Conservation (phyloP, 441 rosid genomes). For the Adansonia madagascariensis region DNA sequence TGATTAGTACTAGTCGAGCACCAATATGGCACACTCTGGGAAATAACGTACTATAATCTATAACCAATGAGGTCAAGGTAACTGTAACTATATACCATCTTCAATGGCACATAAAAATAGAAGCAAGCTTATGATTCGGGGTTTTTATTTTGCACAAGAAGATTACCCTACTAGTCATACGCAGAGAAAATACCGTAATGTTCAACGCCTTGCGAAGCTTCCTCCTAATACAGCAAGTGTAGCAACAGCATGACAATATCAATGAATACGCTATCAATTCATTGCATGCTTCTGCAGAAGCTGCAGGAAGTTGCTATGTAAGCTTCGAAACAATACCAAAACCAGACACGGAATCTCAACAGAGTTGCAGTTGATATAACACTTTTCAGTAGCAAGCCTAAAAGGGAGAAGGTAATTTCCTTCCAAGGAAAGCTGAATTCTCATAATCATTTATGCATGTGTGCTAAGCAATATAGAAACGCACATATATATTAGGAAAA, state of each 20-base stretch:
- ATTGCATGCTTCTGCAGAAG: slow-evolving; percentile 77
- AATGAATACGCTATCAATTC: slow-evolving; percentile 87
- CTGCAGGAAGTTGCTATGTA: slow-evolving; percentile 40
- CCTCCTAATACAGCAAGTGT: slow-evolving; percentile 81
- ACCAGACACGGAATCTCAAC: slow-evolving; percentile 14
- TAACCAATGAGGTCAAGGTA: background rate
- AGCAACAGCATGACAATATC: slow-evolving; percentile 91
- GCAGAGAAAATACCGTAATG: slow-evolving; percentile 58
- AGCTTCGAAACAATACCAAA: slow-evolving; percentile 30
- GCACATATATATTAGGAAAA: background rate
- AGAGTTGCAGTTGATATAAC: background rate
- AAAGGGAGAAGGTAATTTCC: background rate
- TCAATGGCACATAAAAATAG: background rate
- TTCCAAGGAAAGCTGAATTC: background rate
- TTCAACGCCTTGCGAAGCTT: slow-evolving; percentile 77
- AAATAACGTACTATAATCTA: background rate
- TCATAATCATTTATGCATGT: background rate
- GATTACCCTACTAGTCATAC: slow-evolving; percentile 3
- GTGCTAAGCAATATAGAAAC: background rate
- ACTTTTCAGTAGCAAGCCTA: background rate
- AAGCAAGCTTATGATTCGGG: background rate
- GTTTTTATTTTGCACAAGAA: background rate
- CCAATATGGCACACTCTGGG: background rate
- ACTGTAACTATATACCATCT: background rate
- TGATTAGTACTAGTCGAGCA: background rate